phyloP scores from a whole-genome alignment of 1,284 basidiomycete species.

The Leccinum pallidistipes region DNA sequence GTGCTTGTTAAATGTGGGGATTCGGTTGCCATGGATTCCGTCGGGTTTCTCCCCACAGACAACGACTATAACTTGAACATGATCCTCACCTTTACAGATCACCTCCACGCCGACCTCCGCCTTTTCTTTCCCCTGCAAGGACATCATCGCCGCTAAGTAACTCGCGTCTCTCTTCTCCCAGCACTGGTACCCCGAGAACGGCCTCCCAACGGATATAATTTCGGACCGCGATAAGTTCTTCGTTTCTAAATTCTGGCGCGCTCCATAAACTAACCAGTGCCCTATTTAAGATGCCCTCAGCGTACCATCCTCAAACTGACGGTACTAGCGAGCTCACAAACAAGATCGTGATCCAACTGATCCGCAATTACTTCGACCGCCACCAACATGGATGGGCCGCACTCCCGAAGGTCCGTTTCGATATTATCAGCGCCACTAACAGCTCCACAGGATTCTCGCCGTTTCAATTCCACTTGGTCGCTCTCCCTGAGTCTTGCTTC shows the following conservation, averaged over 20 bases:
- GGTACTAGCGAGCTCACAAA: slow-evolving; percentile 16
- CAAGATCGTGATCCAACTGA: background rate
- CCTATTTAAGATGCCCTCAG: slow-evolving; percentile 35
- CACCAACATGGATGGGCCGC: background rate
- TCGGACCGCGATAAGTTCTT: slow-evolving; percentile 32
- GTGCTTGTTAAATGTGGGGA: background rate
- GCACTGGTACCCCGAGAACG: slow-evolving; percentile 39
- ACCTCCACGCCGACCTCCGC: slow-evolving; percentile 37
- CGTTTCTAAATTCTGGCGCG: slow-evolving; percentile 29
- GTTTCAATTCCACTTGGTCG: too few relatives aligned
- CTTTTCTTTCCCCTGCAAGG: slow-evolving; percentile 36
- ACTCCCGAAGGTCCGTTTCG: background rate
- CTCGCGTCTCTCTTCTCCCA: slow-evolving; percentile 14
- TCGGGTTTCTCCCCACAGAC: slow-evolving; percentile 34
- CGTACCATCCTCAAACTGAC: slow-evolving; percentile 42
- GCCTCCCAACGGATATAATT: slow-evolving; percentile 26
- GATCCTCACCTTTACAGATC: slow-evolving; percentile 43
- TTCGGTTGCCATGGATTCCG: slow-evolving; percentile 32
- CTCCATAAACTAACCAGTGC: slow-evolving; percentile 32
- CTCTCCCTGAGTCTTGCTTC: too few relatives aligned
- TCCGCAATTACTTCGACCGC: background rate
- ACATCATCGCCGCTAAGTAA: slow-evolving; percentile 33
- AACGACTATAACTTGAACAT: slow-evolving; percentile 24
- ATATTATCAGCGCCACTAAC: background rate
- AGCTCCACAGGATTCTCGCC: too few relatives aligned